Evolutionary conservation across 192 early-diverging fungal species (phyloP), one percentile per base, ranked within the genome.

Genomic region (Entomortierella beljakovae): DNA sequence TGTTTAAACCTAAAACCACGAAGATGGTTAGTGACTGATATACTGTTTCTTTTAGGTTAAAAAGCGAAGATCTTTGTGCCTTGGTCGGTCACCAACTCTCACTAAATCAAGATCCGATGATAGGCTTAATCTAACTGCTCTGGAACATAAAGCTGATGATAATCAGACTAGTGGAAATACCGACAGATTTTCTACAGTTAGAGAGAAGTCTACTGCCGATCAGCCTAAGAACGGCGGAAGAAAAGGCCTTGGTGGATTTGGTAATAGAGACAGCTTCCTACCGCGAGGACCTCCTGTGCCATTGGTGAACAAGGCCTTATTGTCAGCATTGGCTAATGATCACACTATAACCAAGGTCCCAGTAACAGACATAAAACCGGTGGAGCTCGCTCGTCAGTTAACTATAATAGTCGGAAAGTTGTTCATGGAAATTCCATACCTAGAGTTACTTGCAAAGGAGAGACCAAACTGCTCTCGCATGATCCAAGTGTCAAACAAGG

Each of bases 351-450:
- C 13, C 25, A 77, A 87, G 83, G 64, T 75, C 82, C 82, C 81
- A 71, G 68, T 81, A 65, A 82, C 91, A 32, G 92, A 95, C n/a
- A 68, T 96, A 33, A 91, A 91, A 31, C 88, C 95, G 2, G 49
- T 90, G 3, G 94, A 96, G 71, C 82, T 95, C 3, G 95, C 95
- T 0, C 84, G 94, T 48, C 95, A 96, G 74, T 74, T 95, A 49
- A 96, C 95, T 10, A 84, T 96, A n/a, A 87, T 94, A 84, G 90
- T 93, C 43, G 85, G 84, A 61, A 85, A 80, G 61, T 81, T 88
- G 64, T 95, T 88, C 61, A 77, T 76, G 55, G 84, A 84, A 51
- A 91, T 96, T 70, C 87, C 89, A 48, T 90, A 92, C 18, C 76
- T 79, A 46, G 95, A 96, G 80, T 83, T 94, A 26, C 70, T 96